Conservation (phyloP, 345 rosid genomes). For the Arabidopsis thaliana region DNA sequence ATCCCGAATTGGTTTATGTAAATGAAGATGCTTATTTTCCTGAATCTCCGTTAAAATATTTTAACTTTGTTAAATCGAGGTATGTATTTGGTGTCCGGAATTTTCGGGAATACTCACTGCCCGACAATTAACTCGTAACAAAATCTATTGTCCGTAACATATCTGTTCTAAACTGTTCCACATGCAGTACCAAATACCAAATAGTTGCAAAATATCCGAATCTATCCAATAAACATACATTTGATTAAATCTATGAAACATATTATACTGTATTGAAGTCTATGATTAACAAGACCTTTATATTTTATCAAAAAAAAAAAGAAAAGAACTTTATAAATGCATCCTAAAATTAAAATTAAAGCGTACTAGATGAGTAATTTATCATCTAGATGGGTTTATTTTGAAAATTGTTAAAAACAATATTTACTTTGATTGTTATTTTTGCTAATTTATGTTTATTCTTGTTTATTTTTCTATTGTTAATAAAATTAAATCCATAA, state of each 20-base stretch:
- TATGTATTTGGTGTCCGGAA: not conserved
- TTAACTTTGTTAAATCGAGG: not conserved
- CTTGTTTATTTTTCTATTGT: too few species aligned
- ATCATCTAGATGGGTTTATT: too few species aligned
- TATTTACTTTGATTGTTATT: too few species aligned
- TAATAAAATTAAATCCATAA: too few species aligned
- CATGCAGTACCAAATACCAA: not conserved
- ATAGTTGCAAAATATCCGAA: not conserved
- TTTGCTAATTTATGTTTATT: too few species aligned
- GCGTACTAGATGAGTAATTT: too few species aligned
- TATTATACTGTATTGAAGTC: too few species aligned
- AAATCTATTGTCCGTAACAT: not conserved
- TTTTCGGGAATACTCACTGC: not conserved
- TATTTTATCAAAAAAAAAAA: too few species aligned
- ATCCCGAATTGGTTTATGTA: not conserved
- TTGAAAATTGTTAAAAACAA: too few species aligned
- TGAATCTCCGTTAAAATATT: not conserved
- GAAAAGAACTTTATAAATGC: too few species aligned
- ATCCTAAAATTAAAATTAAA: too few species aligned
- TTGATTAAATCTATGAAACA: too few species aligned
- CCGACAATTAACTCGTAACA: slow-evolving; percentile 12
- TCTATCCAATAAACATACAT: not conserved
- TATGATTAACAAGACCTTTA: not conserved
- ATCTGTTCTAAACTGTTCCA: not conserved
- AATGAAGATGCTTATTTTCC: not conserved